phyloP scores from a whole-genome alignment of 2,329 filamentous ascomycete genomes.

The Calonectria pauciramosa region DNA sequence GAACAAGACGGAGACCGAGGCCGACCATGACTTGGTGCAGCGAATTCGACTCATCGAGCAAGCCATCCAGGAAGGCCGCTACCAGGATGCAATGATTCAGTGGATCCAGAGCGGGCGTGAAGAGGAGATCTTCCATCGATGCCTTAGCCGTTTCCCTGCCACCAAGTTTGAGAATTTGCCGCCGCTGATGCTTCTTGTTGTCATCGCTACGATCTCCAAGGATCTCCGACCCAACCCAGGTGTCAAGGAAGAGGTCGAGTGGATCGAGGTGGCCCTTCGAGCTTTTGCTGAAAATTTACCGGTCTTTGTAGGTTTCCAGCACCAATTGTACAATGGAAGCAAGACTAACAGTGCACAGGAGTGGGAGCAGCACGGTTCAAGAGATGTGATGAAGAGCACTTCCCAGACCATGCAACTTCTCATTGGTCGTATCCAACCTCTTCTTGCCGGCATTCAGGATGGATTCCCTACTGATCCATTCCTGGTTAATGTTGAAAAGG shows the following conservation, averaged over 20 bases:
- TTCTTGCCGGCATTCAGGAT: conserved; percentile 52
- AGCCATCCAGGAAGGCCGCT: conserved; percentile 72
- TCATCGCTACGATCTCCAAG: conserved; percentile 74
- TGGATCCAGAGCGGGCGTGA: conserved; percentile 76
- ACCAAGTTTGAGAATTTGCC: conserved; percentile 67
- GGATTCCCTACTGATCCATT: conserved; percentile 57
- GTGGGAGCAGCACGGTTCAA: conserved; percentile 53
- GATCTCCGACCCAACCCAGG: conserved; percentile 66
- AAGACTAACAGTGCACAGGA: conserved; percentile 48
- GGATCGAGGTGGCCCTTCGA: conserved; percentile 72
- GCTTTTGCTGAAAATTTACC: conserved; percentile 64
- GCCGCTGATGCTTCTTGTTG: conserved; percentile 73
- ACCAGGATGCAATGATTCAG: conserved; percentile 74
- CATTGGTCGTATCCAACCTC: conserved; percentile 51
- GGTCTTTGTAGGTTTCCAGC: conserved; percentile 61
- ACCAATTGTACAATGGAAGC: neutral
- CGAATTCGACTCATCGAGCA: conserved; percentile 71
- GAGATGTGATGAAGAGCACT: conserved; percentile 55
- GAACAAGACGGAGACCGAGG: conserved; percentile 52
- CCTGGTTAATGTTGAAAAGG: conserved; percentile 53
- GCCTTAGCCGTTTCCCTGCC: conserved; percentile 54
- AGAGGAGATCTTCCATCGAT: conserved; percentile 71
- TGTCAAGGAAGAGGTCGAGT: conserved; percentile 69
- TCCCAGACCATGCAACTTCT: conserved; percentile 56
- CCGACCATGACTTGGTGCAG: conserved; percentile 66